A percentile compares a stretch with the other conserved stretches of the same genome.
Conservation (phyloP, 305 asterid genomes). For the Vinca major region DNA sequence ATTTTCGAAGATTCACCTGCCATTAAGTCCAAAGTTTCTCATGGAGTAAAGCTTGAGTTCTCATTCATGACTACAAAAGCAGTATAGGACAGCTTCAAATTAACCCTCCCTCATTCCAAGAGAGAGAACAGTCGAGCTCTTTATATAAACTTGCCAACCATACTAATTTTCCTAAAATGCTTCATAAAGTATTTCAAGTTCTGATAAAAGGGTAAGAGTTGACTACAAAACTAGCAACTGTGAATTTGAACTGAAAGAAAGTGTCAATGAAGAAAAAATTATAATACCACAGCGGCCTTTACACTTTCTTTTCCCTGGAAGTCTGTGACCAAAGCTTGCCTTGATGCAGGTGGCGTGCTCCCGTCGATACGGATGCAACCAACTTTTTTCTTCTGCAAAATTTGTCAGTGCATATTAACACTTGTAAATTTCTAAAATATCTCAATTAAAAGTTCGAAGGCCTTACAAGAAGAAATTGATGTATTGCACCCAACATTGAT, state of each 20-base stretch:
- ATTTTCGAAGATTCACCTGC: background rate
- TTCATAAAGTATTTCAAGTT: slow-evolving; percentile 4
- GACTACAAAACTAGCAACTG: background rate
- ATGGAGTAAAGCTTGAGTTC: background rate
- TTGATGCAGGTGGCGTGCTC: slow-evolving; percentile 72
- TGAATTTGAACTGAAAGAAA: background rate
- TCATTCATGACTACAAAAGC: background rate
- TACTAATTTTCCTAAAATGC: background rate
- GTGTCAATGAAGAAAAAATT: slow-evolving; percentile 12
- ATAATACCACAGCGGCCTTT: slow-evolving; percentile 86
- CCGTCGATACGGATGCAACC: slow-evolving; percentile 95
- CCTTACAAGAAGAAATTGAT: slow-evolving; percentile 75
- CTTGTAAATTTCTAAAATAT: slow-evolving; percentile 9
- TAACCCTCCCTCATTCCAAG: background rate
- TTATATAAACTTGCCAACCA: background rate
- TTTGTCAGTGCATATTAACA: slow-evolving; percentile 12
- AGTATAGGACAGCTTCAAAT: slow-evolving; percentile 1
- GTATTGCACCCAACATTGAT: slow-evolving; percentile 75
- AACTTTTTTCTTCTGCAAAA: slow-evolving; percentile 72
- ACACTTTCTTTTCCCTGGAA: slow-evolving; percentile 84
- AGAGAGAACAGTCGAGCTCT: background rate
- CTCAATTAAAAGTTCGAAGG: slow-evolving; percentile 13
- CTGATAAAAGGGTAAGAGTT: background rate
- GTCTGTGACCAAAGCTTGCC: slow-evolving; percentile 76
- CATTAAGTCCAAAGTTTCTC: background rate